These are phyloP conservation scores for Kluyveromyces sp. DNA, from an alignment of 1,139 yeast species.

Conservation along the genomic window DNA sequence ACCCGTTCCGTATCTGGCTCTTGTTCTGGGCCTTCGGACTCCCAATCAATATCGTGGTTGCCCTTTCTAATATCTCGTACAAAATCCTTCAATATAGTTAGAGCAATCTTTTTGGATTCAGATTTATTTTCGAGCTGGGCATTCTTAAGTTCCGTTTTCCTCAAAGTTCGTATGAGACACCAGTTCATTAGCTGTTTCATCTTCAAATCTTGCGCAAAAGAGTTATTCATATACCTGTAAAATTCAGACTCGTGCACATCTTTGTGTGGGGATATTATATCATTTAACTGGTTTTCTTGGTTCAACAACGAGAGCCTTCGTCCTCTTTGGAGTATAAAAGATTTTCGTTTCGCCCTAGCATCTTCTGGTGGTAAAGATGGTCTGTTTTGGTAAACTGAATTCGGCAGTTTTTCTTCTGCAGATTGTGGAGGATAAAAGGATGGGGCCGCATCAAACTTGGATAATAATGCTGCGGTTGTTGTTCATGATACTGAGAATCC, in stretches of 20 bases:
- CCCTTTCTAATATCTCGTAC: slow-evolving; percentile 26
- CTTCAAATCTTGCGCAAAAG: slow-evolving; percentile 23
- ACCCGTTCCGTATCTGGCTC: slow-evolving; percentile 8
- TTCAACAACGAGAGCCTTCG: slow-evolving; percentile 22
- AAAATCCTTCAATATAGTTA: slow-evolving; percentile 23
- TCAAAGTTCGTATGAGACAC: slow-evolving; percentile 24
- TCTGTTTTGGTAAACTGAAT: background rate
- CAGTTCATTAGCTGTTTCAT: slow-evolving; percentile 27
- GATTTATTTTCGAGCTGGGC: slow-evolving; percentile 1
- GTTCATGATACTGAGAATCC: slow-evolving; percentile 5
- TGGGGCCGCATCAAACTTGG: slow-evolving; percentile 18
- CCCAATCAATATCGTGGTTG: slow-evolving; percentile 24
- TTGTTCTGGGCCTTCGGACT: slow-evolving; percentile 14
- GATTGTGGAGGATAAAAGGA: slow-evolving; percentile 17
- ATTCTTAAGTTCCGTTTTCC: slow-evolving; percentile 13
- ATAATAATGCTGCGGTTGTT: background rate
- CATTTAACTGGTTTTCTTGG: slow-evolving; percentile 14
- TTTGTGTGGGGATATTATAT: slow-evolving; percentile 26
- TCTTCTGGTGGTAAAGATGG: slow-evolving; percentile 2
- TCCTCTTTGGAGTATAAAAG: slow-evolving; percentile 21
- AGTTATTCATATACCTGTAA: slow-evolving; percentile 25
- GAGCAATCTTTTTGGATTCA: slow-evolving; percentile 15
- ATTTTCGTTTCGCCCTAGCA: slow-evolving; percentile 15
- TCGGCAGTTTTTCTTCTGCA: slow-evolving; percentile 6
- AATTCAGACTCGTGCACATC: slow-evolving; percentile 28